Base-by-base conservation (phyloP, 2,329 filamentous ascomycete species). In the Trichoderma cornu-damae region DNA sequence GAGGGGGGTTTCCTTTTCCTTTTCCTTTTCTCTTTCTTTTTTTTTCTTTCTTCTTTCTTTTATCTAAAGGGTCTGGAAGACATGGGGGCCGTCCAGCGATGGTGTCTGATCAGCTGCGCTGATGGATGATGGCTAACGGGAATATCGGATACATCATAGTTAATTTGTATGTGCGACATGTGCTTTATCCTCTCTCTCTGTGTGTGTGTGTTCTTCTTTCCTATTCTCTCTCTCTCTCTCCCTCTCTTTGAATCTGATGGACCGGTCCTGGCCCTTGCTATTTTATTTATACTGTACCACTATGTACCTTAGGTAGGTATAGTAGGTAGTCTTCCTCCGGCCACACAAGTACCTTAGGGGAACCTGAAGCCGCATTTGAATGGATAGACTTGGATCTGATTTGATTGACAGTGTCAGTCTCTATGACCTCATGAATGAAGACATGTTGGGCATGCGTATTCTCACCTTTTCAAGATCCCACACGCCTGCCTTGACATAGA, bases 401-500 rank as follows among this genome's bases (percentile, higher is more conserved):
- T 8, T 30, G 28, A 12, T 42, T 16, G 16, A 24, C 4, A 37
- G 24, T 43, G 40, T 55, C 11, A 46, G 52, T 47, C 16, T 37
- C 11, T 42, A 30, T 55, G 6, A 20, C 6, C 20, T 35, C n/a
- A n/a, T n/a, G 11, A 18, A 37, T 38, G 4, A 38, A 28, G 28
- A 18, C 6, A 22, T 40, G 9, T 20, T 47, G 30, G n/a, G 30
- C 28, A 20, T 30, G 48, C 22, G 12, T 34, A 8, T 42, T 67
- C 69, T 66, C 61, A 83, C 83, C 65, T 88, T 88, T 34, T 85
- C 81, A 59, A 88, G 68, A 75, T 96, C 89, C 91, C 91, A 96
- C 7, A 95, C 90, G 0, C 85, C 89, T 42, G 72, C 78, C 60
- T 74, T 79, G 8, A 79, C 77, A 73, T 96, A 96, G 8, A 91